Evolutionary conservation across 208 protist species (phyloP), one percentile per base, ranked within the genome.

Genomic region (Trypanosoma boissoni): DNA sequence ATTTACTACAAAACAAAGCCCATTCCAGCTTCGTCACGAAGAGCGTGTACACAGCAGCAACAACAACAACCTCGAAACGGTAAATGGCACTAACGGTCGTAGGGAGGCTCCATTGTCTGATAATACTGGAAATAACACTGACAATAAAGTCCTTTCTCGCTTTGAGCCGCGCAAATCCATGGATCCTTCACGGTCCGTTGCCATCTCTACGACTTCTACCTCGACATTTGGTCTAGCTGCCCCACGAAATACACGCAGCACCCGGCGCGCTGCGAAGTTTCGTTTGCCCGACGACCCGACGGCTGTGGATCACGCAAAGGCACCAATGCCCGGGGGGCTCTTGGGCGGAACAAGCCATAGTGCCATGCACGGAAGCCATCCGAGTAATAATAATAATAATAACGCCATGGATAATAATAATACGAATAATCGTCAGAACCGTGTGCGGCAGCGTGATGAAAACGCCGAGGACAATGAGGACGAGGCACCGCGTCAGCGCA

Each of bases 1-100:
- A 36, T 94, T 94, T 46, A 80, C 72, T n/a, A 50, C 78, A 23
- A 80, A 83, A 57, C 87, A 94, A 50, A 90, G 82, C 44, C 78
- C 74, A 53, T 94, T 91, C 52, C 83, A 85, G 53, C 78, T 77
- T 0, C 76, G 80, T 9, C 76, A 76, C 23, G 87, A 94, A 64
- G 83, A 94, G 70, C 53, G 12, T 39, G 12, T 12, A 39, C 34
- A 39, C 29, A 70, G 31, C 36, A 58, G 53, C 37, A 58, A 26
- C 52, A 53, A 43, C 14, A 34, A 32, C 34, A 41, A 61, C 51
- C 23, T n/a, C n/a, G n/a, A n/a, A n/a, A n/a, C n/a, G n/a, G n/a
- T n/a, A n/a, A n/a, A n/a, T n/a, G n/a, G n/a, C n/a, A n/a, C n/a
- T n/a, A n/a, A n/a, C n/a, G n/a, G n/a, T n/a, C n/a, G n/a, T n/a